Percentiles rank a stretch among this genome's conserved stretches.
phyloP scores from a whole-genome alignment of 495 filamentous ascomycete genomes.

The Lasiosphaeriaceae sp. region DNA sequence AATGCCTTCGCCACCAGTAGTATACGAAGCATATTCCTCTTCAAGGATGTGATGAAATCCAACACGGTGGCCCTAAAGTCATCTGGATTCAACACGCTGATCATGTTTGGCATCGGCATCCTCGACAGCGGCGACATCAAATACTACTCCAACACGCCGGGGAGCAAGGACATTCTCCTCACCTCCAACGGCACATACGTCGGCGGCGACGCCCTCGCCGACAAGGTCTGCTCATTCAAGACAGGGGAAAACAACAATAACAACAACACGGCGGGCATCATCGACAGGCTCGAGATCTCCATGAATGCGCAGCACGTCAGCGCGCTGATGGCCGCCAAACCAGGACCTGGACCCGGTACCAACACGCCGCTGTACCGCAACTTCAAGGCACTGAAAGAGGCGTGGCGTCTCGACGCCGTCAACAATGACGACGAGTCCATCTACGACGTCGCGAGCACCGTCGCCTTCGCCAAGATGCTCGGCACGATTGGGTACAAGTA shows the following conservation, averaged over 20 bases:
- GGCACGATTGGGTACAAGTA: slow-evolving; percentile 34
- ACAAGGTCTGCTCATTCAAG: slow-evolving; percentile 41
- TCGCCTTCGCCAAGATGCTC: slow-evolving; percentile 38
- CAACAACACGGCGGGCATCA: slow-evolving; percentile 13
- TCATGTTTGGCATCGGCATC: slow-evolving; percentile 42
- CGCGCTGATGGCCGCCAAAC: slow-evolving; percentile 29
- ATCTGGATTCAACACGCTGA: slow-evolving; percentile 38
- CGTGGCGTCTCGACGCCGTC: slow-evolving; percentile 41
- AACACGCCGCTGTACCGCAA: slow-evolving; percentile 32
- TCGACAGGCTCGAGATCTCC: slow-evolving; percentile 37
- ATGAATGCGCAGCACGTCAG: slow-evolving; percentile 41
- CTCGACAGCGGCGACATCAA: slow-evolving; percentile 39
- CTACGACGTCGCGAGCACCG: slow-evolving; percentile 38
- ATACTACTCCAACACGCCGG: slow-evolving; percentile 45
- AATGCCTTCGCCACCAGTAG: slow-evolving; percentile 1
- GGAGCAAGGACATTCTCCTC: slow-evolving; percentile 30
- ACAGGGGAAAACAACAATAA: no score
- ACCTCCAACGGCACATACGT: slow-evolving; percentile 34
- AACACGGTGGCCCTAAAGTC: slow-evolving; percentile 33
- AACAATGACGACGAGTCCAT: slow-evolving; percentile 44
- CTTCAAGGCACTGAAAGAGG: slow-evolving; percentile 32
- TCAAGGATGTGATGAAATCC: slow-evolving; percentile 44
- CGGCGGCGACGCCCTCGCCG: slow-evolving; percentile 34
- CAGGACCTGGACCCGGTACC: slow-evolving; percentile 28
- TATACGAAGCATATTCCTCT: slow-evolving; percentile 37